Conservation (phyloP, 139 green algal genomes). For the Eudorina sp. region DNA sequence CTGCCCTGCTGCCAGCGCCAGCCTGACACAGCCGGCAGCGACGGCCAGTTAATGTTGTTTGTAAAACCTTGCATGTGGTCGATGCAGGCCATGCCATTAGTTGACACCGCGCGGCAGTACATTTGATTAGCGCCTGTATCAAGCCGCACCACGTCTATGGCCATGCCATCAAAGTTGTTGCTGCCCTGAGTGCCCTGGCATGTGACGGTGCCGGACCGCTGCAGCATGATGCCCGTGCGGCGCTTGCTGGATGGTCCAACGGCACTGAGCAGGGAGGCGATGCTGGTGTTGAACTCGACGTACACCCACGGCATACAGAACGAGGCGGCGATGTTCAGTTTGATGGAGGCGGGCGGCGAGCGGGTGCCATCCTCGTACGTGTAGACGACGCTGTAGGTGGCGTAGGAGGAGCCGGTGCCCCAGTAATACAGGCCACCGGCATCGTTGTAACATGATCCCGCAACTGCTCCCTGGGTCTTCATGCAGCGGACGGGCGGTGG, state of each 20-base stretch:
- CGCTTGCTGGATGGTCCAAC: neutral
- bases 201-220: neutral
- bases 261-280: neutral
- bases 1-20: neutral
- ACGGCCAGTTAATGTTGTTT: neutral
- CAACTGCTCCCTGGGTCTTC: neutral
- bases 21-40: neutral
- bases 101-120: neutral
- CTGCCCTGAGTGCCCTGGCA: neutral
- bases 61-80: too few species aligned
- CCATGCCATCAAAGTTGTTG: neutral
- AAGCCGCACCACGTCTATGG: neutral
- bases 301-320: neutral
- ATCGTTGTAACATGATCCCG: neutral
- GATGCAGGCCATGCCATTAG: neutral
- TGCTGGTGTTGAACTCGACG: neutral
- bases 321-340: neutral
- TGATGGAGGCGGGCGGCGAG: neutral
- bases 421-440: neutral
- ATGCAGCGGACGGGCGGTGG: neutral
- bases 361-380: neutral
- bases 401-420: neutral
- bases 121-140: neutral
- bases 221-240: conserved; percentile 15
- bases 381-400: neutral